Percentiles rank a stretch among this genome's conserved stretches.
Evolutionary conservation across 208 protist species (phyloP).

Genomic region (Naegleria lovaniensis): DNA sequence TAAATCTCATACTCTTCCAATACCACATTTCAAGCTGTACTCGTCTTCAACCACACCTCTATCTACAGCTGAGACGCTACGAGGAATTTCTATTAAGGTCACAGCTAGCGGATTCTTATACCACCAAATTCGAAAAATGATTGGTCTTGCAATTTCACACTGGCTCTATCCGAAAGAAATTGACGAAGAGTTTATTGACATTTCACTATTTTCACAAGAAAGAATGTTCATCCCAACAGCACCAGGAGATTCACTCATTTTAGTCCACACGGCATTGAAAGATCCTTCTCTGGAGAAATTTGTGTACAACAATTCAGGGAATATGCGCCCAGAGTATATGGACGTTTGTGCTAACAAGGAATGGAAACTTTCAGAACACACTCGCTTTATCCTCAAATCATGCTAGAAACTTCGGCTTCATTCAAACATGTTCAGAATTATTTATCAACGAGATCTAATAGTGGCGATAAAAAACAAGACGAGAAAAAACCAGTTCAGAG

Average conservation of each 20-base stretch:
- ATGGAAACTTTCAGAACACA: background rate
- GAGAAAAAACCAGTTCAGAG: background rate
- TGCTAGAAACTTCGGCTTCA: background rate
- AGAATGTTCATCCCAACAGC: background rate
- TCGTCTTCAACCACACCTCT: background rate
- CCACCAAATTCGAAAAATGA: background rate
- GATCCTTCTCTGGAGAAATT: background rate
- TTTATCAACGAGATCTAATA: background rate
- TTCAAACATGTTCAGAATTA: background rate
- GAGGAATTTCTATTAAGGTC: background rate
- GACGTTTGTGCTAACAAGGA: background rate
- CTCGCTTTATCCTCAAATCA: background rate
- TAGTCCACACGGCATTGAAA: background rate
- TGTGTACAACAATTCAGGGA: background rate
- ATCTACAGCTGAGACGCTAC: background rate
- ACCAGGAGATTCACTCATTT: background rate
- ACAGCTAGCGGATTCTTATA: background rate
- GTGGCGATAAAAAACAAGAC: background rate
- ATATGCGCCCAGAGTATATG: background rate
- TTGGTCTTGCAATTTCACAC: background rate
- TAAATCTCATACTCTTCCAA: background rate
- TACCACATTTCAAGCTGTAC: background rate
- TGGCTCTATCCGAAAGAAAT: background rate
- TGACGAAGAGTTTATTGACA: background rate
- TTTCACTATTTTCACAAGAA: background rate